Conservation (phyloP, 2,329 filamentous ascomycete genomes). For the Botryotinia narcissicola region DNA sequence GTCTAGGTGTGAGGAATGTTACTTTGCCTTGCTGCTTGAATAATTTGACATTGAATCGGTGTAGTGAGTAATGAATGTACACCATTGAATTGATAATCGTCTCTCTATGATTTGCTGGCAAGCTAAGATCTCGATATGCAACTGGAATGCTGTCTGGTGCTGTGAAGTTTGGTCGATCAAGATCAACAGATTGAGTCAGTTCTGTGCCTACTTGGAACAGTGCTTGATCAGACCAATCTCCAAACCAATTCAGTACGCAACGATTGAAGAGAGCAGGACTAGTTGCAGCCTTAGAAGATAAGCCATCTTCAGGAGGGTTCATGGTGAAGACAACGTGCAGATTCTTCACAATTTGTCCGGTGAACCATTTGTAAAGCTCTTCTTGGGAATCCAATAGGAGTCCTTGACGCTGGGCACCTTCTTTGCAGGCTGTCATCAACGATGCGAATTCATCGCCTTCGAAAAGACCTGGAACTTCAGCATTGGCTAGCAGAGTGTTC, state of each 20-base stretch:
- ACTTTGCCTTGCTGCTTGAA: slow-evolving; percentile 88
- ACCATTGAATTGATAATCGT: slow-evolving; percentile 98
- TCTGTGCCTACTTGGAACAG: slow-evolving; percentile 97
- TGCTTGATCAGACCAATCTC: slow-evolving; percentile 98
- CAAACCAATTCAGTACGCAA: slow-evolving; percentile 99
- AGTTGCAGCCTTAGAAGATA: slow-evolving; percentile 94
- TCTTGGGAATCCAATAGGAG: slow-evolving; percentile 95
- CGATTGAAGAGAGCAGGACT: slow-evolving; percentile 98
- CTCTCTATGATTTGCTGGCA: slow-evolving; percentile 88
- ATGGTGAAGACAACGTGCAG: slow-evolving; percentile 99
- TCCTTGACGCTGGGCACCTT: slow-evolving; percentile 94
- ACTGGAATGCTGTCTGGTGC: slow-evolving; percentile 91
- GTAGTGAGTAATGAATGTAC: slow-evolving; percentile 93
- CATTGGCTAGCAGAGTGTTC: slow-evolving; percentile 98
- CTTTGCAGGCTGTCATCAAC: slow-evolving; percentile 99
- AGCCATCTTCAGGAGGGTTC: slow-evolving; percentile 94
- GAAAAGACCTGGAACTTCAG: slow-evolving; percentile 97
- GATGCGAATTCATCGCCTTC: slow-evolving; percentile 98
- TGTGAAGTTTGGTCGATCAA: slow-evolving; percentile 81
- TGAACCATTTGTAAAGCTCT: slow-evolving; percentile 99
- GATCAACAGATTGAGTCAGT: slow-evolving; percentile 91
- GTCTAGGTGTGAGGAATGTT: slow-evolving; percentile 91
- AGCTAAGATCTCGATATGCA: slow-evolving; percentile 78
- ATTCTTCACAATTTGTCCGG: slow-evolving; percentile 98
- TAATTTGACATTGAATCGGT: slow-evolving; percentile 82